These are phyloP conservation scores for Crassisporium funariophilum DNA, from an alignment of 768 basidiomycete species.

Conservation along the genomic window DNA sequence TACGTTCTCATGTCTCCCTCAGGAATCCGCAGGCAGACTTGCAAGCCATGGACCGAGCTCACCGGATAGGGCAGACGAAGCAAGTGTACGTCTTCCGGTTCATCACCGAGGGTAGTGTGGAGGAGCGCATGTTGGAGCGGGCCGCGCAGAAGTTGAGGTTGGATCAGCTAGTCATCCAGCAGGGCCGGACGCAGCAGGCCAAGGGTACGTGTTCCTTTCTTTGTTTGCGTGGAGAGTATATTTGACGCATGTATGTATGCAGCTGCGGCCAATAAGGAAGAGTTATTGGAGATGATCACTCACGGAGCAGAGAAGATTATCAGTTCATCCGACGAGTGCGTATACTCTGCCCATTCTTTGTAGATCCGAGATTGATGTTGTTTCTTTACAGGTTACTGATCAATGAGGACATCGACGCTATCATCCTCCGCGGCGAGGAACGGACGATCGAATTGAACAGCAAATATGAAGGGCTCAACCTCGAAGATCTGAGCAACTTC, in stretches of 20 bases:
- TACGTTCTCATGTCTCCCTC: neutral
- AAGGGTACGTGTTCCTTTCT: conserved; percentile 57
- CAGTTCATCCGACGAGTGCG: conserved; percentile 73
- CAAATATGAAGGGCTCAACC: conserved; percentile 90
- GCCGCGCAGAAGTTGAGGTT: conserved; percentile 94
- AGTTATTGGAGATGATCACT: conserved; percentile 96
- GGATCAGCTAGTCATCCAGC: conserved; percentile 97
- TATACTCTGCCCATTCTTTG: conserved; percentile 4
- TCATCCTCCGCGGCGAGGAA: conserved; percentile 90
- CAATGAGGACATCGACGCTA: conserved; percentile 91
- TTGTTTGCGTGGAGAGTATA: neutral
- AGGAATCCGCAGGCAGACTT: conserved; percentile 99
- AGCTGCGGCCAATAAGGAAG: conserved; percentile 95
- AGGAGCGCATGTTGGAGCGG: conserved; percentile 92
- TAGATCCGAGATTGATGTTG: neutral
- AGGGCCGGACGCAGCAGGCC: conserved; percentile 80
- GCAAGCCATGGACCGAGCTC: conserved; percentile 98
- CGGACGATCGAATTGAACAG: conserved; percentile 84
- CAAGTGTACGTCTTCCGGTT: conserved; percentile 98
- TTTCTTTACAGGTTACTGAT: conserved; percentile 57
- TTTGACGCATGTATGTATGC: conserved; percentile 7
- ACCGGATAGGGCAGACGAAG: conserved; percentile 96
- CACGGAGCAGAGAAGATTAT: conserved; percentile 98
- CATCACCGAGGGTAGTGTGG: conserved; percentile 93
- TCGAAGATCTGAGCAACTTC: conserved; percentile 97